Evolutionary conservation across 805 yeast species (phyloP).

Genomic region (Debaryomyces tyrocola): DNA sequence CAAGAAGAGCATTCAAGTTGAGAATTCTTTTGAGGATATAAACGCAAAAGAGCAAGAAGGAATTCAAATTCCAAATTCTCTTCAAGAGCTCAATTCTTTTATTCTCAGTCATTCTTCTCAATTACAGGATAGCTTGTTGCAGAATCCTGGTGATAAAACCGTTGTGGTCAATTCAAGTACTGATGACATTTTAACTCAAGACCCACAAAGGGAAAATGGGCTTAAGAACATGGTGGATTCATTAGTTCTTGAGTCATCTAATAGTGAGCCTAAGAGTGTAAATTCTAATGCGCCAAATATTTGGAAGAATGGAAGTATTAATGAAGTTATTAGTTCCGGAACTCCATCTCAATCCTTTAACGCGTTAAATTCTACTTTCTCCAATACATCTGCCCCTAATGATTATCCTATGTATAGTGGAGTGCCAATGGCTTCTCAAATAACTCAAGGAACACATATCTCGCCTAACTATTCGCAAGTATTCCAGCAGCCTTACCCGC

Average conservation of each 20-base stretch:
- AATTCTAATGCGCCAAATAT: neutral
- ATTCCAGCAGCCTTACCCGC: slow-evolving; percentile 5
- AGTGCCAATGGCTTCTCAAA: neutral
- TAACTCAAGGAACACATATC: slow-evolving; percentile 1
- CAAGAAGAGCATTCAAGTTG: neutral
- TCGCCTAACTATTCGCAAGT: neutral
- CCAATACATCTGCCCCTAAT: neutral
- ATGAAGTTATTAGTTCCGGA: slow-evolving; percentile 1
- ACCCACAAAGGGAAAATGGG: slow-evolving; percentile 8
- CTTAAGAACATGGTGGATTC: slow-evolving; percentile 19
- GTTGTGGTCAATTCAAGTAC: neutral
- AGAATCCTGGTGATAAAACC: neutral
- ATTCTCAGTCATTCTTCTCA: slow-evolving; percentile 35
- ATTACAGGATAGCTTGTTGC: slow-evolving; percentile 12
- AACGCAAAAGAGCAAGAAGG: neutral
- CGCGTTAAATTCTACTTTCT: neutral
- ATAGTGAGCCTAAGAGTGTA: slow-evolving; percentile 1
- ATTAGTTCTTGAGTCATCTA: slow-evolving; percentile 10
- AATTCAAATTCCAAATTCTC: slow-evolving; percentile 20
- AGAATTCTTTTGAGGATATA: slow-evolving; percentile 2
- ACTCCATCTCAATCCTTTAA: neutral
- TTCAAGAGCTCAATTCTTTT: slow-evolving; percentile 38
- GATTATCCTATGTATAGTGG: neutral
- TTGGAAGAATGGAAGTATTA: slow-evolving; percentile 2
- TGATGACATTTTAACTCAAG: neutral